Evolutionary conservation across 2,329 filamentous ascomycete genomes (phyloP), one percentile per base, ranked within the genome.

Genomic region (Cordyceps javanica): DNA sequence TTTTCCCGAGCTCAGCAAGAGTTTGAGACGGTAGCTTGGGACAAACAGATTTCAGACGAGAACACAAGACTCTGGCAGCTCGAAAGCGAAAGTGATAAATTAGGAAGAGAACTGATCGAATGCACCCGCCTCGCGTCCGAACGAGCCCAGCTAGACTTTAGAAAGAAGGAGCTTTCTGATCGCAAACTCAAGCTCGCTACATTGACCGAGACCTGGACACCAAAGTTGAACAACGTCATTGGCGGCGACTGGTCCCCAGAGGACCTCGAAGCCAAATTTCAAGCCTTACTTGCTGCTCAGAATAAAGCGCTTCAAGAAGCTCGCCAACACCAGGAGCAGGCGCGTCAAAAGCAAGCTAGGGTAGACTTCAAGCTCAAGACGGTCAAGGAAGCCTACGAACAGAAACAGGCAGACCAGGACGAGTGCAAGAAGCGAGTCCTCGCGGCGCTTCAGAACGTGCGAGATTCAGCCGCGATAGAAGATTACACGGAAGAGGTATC

Each of bases 91-190:
- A 87, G 82, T 59, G 84, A 89, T 36, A 85, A 80, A 63, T 78
- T 97, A 28, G 87, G 88, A 45, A 76, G 81, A n/a, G 93, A 97
- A 68, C 82, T 97, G 36, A 82, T 91, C 9, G 88, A 95, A 65
- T 90, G 88, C 59, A 96, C 89, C 2, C 86, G 87, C 58, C 82
- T 89, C 58, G 91, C 91, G 6, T 85, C 87, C 4, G 91, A 96
- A 61, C 82, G 91, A 38, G 94, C 93, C 13, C 87, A 89, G 64
- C 79, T 99, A 11, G 90, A 96, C 58, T 86, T 89, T 64, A 80
- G 92, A 34, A 91, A 88, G 66, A 92, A 91, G 64, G 89, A 96
- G 66, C 72, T 91, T 28, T 82, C 83, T 61, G 87, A 91, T 62
- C 83, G 87, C 57, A 83, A 89, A 69, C 82, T 83, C 34, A 89